Conservation (phyloP, 192 early-diverging fungal species). For the Coemansia sp. region DNA sequence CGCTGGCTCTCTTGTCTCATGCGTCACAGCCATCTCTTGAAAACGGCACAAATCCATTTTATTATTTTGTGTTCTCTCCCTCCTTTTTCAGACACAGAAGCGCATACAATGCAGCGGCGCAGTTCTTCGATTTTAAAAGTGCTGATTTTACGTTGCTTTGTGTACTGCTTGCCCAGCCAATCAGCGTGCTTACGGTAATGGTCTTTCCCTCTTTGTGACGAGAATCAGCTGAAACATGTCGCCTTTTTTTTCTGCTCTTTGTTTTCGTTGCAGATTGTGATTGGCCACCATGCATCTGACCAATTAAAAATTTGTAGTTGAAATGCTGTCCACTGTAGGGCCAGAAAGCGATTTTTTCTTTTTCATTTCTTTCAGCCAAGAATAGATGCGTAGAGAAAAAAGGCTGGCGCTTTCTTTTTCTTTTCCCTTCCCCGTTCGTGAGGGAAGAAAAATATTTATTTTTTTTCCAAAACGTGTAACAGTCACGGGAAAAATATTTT, state of each 20-base stretch:
- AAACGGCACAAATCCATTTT: no score
- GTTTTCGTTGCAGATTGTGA: background rate
- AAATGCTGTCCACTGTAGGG: background rate
- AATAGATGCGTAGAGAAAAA: background rate
- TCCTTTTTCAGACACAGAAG: no score
- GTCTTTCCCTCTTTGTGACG: background rate
- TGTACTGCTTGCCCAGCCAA: conserved; percentile 1
- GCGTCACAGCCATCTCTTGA: no score
- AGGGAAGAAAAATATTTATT: background rate
- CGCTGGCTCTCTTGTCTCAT: no score
- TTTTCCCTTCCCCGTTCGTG: background rate
- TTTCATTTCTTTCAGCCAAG: background rate
- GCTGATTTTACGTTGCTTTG: background rate
- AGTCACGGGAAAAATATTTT: background rate
- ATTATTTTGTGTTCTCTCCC: no score
- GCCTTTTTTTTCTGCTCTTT: background rate
- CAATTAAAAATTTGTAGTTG: background rate
- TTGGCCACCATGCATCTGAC: background rate
- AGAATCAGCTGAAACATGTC: background rate
- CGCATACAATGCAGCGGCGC: no score
- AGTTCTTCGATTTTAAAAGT: background rate
- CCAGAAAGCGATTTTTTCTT: background rate
- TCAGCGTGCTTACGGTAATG: background rate
- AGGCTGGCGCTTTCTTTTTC: background rate
- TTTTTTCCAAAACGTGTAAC: conserved; percentile 12